These are phyloP conservation scores for Usnea hakonensis DNA, from an alignment of 495 filamentous ascomycete species.

Conservation along the genomic window DNA sequence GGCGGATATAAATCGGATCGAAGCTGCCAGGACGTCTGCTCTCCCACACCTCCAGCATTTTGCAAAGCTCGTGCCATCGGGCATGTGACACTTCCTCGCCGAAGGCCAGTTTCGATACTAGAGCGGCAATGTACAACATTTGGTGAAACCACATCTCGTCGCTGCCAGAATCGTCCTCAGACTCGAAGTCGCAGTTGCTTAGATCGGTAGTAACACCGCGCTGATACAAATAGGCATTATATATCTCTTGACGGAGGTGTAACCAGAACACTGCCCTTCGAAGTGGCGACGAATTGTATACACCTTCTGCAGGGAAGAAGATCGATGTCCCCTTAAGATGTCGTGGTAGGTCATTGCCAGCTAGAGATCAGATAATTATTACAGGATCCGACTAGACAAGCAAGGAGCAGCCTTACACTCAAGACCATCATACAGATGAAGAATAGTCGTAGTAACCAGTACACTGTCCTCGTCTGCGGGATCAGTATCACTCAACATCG, in stretches of 20 bases:
- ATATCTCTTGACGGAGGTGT: constrained; percentile 15
- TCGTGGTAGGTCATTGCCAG: constrained; percentile 7
- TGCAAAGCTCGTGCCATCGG: constrained; percentile 5
- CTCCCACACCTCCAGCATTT: constrained; percentile 10
- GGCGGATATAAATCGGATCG: constrained; percentile 1
- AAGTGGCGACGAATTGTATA: constrained; percentile 1
- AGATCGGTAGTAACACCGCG: not conserved
- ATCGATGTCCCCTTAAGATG: constrained; percentile 13
- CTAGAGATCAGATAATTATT: not conserved
- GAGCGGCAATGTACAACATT: not conserved
- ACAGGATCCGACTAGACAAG: too few species aligned
- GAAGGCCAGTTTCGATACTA: constrained; percentile 7
- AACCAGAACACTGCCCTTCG: constrained; percentile 16
- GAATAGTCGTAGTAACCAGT: constrained; percentile 10
- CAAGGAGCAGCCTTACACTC: not conserved
- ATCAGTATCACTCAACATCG: constrained; percentile 11
- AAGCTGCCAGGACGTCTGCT: not conserved
- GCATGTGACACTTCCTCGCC: constrained; percentile 1
- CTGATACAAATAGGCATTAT: constrained; percentile 5
- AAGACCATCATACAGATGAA: constrained; percentile 14
- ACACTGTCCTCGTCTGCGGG: constrained; percentile 10
- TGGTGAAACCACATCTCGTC: constrained; percentile 11
- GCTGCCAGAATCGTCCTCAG: not conserved
- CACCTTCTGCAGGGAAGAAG: constrained; percentile 1
- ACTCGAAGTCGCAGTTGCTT: not conserved